Evolutionary conservation across 352 stramenopile species (phyloP).

Genomic region (Pythium dissotocum): DNA sequence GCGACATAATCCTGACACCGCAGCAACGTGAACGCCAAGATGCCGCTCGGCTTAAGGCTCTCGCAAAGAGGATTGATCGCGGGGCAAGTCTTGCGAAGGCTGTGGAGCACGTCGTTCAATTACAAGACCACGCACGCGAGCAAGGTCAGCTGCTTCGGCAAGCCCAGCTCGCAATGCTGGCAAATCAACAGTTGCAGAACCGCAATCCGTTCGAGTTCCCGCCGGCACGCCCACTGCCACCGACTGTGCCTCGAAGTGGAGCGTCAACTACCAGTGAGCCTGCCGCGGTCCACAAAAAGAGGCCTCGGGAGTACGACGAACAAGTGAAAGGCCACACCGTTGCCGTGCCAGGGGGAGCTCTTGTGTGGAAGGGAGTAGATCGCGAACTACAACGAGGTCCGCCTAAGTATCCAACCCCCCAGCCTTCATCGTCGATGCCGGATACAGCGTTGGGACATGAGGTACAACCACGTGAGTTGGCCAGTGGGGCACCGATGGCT

Average conservation of each 20-base stretch:
- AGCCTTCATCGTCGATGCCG: background rate
- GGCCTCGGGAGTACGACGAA: background rate
- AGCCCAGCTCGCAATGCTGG: constrained; percentile 1
- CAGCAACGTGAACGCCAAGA: background rate
- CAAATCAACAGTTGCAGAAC: background rate
- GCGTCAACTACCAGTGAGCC: background rate
- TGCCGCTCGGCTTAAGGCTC: background rate
- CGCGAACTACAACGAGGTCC: background rate
- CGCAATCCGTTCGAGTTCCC: background rate
- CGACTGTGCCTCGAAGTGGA: background rate
- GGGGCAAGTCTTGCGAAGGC: background rate
- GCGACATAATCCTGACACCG: background rate
- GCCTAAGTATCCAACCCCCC: background rate
- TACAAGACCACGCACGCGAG: background rate
- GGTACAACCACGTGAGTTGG: background rate
- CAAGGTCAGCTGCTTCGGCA: background rate
- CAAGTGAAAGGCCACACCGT: background rate
- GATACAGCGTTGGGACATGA: background rate
- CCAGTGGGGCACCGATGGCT: background rate
- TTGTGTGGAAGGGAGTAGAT: background rate
- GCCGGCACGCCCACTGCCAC: background rate
- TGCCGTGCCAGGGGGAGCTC: background rate
- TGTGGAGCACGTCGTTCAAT: background rate
- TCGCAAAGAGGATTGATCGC: background rate
- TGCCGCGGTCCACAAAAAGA: background rate